Base-by-base conservation (phyloP, 768 basidiomycete genomes). In the Brasilioporus rufonigricans region DNA sequence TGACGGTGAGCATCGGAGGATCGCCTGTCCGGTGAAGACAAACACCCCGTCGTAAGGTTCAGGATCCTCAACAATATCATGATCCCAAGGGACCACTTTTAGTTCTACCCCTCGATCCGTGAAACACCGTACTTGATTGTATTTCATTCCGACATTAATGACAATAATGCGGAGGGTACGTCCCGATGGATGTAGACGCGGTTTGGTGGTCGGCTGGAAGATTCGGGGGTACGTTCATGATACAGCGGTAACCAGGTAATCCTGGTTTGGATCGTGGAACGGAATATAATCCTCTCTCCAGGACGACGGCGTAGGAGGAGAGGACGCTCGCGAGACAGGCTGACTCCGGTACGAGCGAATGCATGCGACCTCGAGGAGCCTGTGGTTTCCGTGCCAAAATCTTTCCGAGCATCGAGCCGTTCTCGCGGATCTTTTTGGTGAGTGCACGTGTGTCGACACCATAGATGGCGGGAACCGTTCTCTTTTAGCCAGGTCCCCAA, bases 61-160 rank as follows among this genome's bases (percentile, higher is more conserved):
- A 0, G 71, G 47, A 55, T 98, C 93, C 2, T 78, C 71, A 26
- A 89, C 75, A 70, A 95, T 93, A 73, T 98, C 89, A 70, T 95
- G 91, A 69, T 98, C 80, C 96, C 96, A 99, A 26, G 97, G 95
- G 9, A 98, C 91, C 50, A 98, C 93, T 74, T 98, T 98, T 68
- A 98, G 79, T 71, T 98, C 93, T 33, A 98, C 84, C 46, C 97
- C 97, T 32, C 97, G 88, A 35, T 84, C 78, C 40, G 83, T 84
- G 75, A 99, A 98, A 77, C 97, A 99, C 32, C 97, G 83, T 63
- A 98, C 94, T 73, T 99, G 97, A 73, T 98, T 98, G 77, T 91
- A 97, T 74, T 99, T 99, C 92, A 98, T 98, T 18, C 97, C 97
- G 48, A 98, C 96, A 69, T 99, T 96, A 55, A 98, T 75, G 6